Evolutionary conservation across 768 basidiomycete species (phyloP).

Genomic region (Trametes cubensis): DNA sequence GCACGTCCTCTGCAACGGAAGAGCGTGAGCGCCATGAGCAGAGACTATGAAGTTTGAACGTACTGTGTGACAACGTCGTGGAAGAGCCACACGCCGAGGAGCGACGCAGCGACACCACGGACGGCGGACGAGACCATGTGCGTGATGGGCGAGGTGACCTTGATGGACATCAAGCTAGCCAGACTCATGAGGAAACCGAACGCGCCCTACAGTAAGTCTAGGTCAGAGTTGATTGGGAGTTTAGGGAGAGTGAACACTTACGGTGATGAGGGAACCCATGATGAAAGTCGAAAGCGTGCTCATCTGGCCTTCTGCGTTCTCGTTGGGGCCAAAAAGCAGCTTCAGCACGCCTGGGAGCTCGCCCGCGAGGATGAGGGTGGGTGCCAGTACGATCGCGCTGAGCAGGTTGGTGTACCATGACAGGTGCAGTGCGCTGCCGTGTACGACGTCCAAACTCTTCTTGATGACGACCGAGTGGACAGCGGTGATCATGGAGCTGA

Average conservation of each 20-base stretch:
- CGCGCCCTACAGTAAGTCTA: conserved; percentile 54
- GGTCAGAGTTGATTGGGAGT: background rate
- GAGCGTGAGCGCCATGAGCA: background rate
- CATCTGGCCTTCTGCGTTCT: conserved; percentile 41
- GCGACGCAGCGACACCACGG: conserved; percentile 88
- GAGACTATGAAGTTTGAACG: conserved; percentile 33
- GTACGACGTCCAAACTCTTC: conserved; percentile 74
- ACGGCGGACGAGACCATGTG: conserved; percentile 98
- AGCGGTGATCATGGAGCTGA: conserved; percentile 85
- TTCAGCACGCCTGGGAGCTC: conserved; percentile 68
- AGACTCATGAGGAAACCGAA: conserved; percentile 95
- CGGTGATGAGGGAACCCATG: conserved; percentile 79
- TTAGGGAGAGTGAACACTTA: conserved; percentile 35
- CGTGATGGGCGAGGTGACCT: conserved; percentile 96
- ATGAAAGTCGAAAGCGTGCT: conserved; percentile 66
- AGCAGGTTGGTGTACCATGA: conserved; percentile 93
- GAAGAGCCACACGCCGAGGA: conserved; percentile 83
- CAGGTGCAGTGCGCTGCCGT: conserved; percentile 81
- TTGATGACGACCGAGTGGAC: conserved; percentile 95
- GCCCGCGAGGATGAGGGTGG: conserved; percentile 72
- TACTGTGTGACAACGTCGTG: conserved; percentile 78
- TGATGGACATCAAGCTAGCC: conserved; percentile 90
- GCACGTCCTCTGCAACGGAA: conserved; percentile 65
- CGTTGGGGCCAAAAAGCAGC: conserved; percentile 55
- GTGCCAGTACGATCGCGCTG: conserved; percentile 71